Conservation (phyloP, 2,329 filamentous ascomycete species). For the Ophiostoma ulmi region DNA sequence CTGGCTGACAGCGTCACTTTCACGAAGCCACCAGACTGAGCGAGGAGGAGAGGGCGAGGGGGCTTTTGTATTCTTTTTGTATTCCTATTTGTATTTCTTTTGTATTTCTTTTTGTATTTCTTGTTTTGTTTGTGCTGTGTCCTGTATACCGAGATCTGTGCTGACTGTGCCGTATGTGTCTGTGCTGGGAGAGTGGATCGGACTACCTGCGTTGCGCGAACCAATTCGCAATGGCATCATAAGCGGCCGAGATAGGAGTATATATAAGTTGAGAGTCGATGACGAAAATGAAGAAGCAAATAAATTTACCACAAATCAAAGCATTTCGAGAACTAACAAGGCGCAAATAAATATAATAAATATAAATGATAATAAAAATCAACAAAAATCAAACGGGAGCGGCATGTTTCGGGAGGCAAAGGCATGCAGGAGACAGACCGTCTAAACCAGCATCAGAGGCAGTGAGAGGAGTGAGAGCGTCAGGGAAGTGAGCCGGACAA, state of each 20-base stretch:
- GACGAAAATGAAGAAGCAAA: neutral
- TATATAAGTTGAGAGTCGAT: neutral
- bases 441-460: neutral
- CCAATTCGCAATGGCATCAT: slow-evolving; percentile 24
- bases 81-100: neutral
- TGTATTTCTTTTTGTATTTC: neutral
- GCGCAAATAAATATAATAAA: neutral
- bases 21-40: neutral
- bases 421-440: neutral
- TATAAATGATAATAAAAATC: neutral
- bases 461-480: neutral
- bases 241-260: neutral
- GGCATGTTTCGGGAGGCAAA: neutral
- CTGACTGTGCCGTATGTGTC: neutral
- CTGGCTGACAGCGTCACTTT: neutral
- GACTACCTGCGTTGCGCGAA: slow-evolving; percentile 17
- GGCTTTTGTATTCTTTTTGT: neutral
- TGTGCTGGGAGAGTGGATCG: neutral
- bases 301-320: neutral
- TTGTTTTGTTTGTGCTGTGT: neutral
- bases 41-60: neutral
- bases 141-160: neutral
- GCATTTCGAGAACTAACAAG: too few relatives aligned
- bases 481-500: neutral
- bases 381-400: neutral